Conservation (phyloP, 2,329 filamentous ascomycete species). For the Ophiostoma novo-ulmi region DNA sequence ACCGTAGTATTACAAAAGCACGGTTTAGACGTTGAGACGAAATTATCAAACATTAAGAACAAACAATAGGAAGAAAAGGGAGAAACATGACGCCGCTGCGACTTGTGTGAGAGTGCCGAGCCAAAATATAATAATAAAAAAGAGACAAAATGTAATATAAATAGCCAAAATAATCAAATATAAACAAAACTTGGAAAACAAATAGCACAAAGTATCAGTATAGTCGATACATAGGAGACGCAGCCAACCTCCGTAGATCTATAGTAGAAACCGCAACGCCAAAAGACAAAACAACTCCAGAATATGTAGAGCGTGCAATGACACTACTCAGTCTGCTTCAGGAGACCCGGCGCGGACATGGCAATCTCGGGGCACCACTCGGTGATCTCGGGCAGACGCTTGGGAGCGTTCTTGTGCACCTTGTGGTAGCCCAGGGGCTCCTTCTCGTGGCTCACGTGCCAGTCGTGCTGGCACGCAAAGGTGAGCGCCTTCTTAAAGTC, state of each 20-base stretch:
- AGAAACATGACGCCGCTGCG: background rate
- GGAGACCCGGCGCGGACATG: constrained; percentile 26
- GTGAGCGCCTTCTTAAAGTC: constrained; percentile 22
- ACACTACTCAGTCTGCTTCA: constrained; percentile 21
- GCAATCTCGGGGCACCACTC: constrained; percentile 30
- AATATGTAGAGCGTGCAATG: background rate
- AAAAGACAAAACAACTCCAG: background rate
- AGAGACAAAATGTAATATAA: background rate
- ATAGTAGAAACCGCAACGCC: background rate
- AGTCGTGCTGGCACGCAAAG: constrained; percentile 29
- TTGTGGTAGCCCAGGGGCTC: constrained; percentile 31
- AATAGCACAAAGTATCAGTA: background rate
- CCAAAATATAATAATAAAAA: background rate
- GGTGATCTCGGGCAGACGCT: constrained; percentile 26
- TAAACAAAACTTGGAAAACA: background rate
- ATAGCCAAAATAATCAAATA: background rate
- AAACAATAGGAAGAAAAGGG: no score
- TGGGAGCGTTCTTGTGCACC: constrained; percentile 27
- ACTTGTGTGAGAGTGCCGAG: no score
- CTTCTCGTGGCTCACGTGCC: constrained; percentile 27
- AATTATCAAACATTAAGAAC: background rate
- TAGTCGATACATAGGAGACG: background rate
- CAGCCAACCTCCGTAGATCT: background rate
- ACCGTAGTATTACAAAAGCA: background rate
- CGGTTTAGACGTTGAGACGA: background rate